Evolutionary conservation across 495 filamentous ascomycete genomes (phyloP), one percentile per base, ranked within the genome.

Genomic region (Coniosporium apollinis): DNA sequence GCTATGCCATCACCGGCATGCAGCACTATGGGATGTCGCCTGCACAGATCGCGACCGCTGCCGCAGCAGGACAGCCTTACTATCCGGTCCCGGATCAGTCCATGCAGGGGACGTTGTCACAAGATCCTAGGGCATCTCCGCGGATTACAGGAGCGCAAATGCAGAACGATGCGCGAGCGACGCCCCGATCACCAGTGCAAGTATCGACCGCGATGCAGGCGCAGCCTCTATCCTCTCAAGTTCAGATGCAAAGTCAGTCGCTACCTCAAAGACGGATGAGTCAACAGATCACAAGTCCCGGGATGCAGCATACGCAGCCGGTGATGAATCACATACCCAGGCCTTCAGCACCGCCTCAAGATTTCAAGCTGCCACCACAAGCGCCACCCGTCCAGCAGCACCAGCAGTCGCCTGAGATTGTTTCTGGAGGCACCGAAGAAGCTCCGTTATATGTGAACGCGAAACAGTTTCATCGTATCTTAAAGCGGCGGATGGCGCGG

Each of bases 391-490:
- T 64, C 24, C 73, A 69, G 41, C 72, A 70, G 41, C 79, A 74
- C 37, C 82, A 81, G 30, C 70, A 79, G 34, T 91, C 84, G 1
- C 82, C 84, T 1, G 89, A 94, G 46, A 69, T 89, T 52, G 65
- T 78, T 3, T 73, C 78, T 2, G 53, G 46, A 10, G 60, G 59
- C 19, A 79, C 79, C 10, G 89, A 96, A 56, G 89, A 97, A 54
- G 85, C 89, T 4, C 89, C 89, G 0, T 64, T 97, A 5, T 97
- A 96, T 45, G 89, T 97, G 49, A 97, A 97, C 49, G 89, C 89
- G 2, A 97, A 97, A 56, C 89, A 97, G 51, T 97, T 97, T 47
- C 89, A 97, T 53, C 79, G 89, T 7, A 97, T 97, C 37, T 57
- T 97, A 33, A 97, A 97, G 60, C 69, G 89, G 28, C 68, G 89